Base-by-base conservation (phyloP, 495 filamentous ascomycete genomes). In the Diplogelasinospora grovesii region DNA sequence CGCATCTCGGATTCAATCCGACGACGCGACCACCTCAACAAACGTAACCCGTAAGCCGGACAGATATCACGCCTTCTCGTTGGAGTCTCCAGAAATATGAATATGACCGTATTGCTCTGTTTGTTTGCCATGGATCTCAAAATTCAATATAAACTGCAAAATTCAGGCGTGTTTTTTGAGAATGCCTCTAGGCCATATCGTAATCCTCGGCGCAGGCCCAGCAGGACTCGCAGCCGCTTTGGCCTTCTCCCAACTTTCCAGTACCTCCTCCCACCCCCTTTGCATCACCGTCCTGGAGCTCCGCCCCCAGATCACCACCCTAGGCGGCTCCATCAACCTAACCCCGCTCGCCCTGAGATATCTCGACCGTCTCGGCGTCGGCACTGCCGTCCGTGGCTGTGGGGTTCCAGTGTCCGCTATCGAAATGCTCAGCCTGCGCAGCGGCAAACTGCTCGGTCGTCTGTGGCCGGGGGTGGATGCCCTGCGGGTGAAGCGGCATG, bases 281-380 rank as follows among this genome's bases (percentile, higher is more conserved):
- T 53, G 60, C 14, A 74, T 79, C 43, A 73, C 64, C 9, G 56
- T 81, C 29, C 79, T 66, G 50, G 78, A 82, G 54, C 66, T 76
- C 28, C 70, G 78, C 28, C 63, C 74, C 13, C n/a, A 21, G 19
- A 50, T 68, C 9, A 71, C 70, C 3, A 75, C 75, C 3, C 73
- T 78, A 9, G 78, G 78, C 19, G 78, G 78, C 19, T 73, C 75
- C 8, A 70, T 82, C 39, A 81, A 79, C 56, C 61, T 82, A 14
- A 79, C 78, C 1, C 78, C 78, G 2, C 75, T 76, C 20, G 77
- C 78, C 3, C 65, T 81, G 18, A 64, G 75, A 5, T 66, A 78
- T 46, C 67, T 82, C 3, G 69, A 75, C 38, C 63, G 65, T 26
- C 61, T 82, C 2, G 77, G 73, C 8, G 71, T 77, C 22, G 28